Conservation (phyloP, 140 eudicot species). For the Cichorium intybus region DNA sequence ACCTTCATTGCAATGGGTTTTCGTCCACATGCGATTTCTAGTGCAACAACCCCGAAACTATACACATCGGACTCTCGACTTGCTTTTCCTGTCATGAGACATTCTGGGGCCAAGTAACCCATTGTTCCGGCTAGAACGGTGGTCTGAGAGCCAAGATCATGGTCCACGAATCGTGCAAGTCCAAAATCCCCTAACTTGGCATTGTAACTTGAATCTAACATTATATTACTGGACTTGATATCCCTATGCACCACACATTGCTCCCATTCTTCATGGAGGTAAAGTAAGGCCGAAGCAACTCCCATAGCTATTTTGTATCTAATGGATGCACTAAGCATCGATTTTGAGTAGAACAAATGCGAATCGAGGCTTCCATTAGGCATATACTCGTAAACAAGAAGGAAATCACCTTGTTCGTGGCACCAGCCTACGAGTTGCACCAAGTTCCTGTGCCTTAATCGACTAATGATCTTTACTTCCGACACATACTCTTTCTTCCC, state of each 20-base stretch:
- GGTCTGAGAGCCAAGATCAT: conserved; percentile 49
- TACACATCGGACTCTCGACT: conserved; percentile 51
- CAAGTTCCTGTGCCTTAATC: conserved; percentile 42
- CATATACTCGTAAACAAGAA: conserved; percentile 59
- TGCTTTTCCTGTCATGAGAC: conserved; percentile 47
- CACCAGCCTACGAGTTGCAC: conserved; percentile 63
- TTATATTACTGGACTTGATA: conserved; percentile 46
- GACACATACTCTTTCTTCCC: conserved; percentile 53
- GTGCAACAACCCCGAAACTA: conserved; percentile 47
- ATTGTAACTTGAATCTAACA: conserved; percentile 48
- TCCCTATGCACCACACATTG: conserved; percentile 60
- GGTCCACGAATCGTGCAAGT: conserved; percentile 52
- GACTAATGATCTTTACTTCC: conserved; percentile 48
- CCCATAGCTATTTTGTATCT: conserved; percentile 53
- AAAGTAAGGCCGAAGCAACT: conserved; percentile 42
- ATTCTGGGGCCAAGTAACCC: conserved; percentile 57
- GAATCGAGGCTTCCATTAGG: conserved; percentile 58
- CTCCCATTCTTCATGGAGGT: conserved; percentile 61
- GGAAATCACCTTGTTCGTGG: conserved; percentile 48
- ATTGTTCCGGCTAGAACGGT: conserved; percentile 52
- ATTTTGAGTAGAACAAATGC: conserved; percentile 34
- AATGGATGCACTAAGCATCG: conserved; percentile 19
- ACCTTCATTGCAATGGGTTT: conserved; percentile 38
- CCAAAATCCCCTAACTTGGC: conserved; percentile 55
- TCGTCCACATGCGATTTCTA: conserved; percentile 49